Percentiles rank a stretch among this genome's conserved stretches.
Evolutionary conservation across 2,329 filamentous ascomycete species (phyloP).

Genomic region (Ceratocystiopsis minuta): DNA sequence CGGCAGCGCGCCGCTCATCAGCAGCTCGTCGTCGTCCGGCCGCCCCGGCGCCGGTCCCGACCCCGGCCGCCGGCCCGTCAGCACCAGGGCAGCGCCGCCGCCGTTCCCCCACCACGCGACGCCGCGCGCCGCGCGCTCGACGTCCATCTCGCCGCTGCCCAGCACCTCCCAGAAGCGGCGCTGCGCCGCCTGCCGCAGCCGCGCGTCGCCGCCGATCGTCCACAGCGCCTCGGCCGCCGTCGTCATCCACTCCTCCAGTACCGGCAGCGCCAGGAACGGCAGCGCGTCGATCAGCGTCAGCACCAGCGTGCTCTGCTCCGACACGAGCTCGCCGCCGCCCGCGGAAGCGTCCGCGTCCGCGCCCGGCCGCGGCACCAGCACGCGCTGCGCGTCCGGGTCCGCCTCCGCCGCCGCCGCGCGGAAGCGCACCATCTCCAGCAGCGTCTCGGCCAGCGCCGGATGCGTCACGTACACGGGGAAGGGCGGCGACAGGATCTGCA

Average conservation of each 20-base stretch:
- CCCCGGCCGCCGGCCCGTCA: slow-evolving; percentile 12
- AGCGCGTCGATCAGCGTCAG: slow-evolving; percentile 66
- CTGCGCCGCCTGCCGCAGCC: slow-evolving; percentile 43
- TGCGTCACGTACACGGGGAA: slow-evolving; percentile 55
- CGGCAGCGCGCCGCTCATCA: slow-evolving; percentile 16
- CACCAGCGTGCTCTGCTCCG: slow-evolving; percentile 61
- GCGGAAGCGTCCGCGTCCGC: slow-evolving; percentile 7
- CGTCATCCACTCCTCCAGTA: slow-evolving; percentile 68
- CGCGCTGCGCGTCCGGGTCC: slow-evolving; percentile 6
- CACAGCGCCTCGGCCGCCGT: slow-evolving; percentile 51
- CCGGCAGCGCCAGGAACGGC: slow-evolving; percentile 49
- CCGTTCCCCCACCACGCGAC: slow-evolving; percentile 69
- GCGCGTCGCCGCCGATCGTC: slow-evolving; percentile 27
- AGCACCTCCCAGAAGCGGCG: slow-evolving; percentile 65
- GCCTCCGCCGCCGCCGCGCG: slow-evolving; percentile 37
- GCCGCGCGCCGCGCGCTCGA: slow-evolving; percentile 60
- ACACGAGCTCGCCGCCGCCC: slow-evolving; percentile 25
- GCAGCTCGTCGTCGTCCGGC: slow-evolving; percentile 19
- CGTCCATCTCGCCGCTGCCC: slow-evolving; percentile 70
- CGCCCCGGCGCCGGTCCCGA: slow-evolving; percentile 10
- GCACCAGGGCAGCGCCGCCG: slow-evolving; percentile 33
- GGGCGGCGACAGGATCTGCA: slow-evolving; percentile 67
- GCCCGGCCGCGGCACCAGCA: slow-evolving; percentile 11
- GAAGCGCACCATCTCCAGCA: slow-evolving; percentile 61
- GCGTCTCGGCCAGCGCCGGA: slow-evolving; percentile 58